A percentile compares a stretch with the other conserved stretches of the same genome.
These are phyloP conservation scores for Fabrea salina DNA, from an alignment of 169 alveolate species.

Conservation along the genomic window DNA sequence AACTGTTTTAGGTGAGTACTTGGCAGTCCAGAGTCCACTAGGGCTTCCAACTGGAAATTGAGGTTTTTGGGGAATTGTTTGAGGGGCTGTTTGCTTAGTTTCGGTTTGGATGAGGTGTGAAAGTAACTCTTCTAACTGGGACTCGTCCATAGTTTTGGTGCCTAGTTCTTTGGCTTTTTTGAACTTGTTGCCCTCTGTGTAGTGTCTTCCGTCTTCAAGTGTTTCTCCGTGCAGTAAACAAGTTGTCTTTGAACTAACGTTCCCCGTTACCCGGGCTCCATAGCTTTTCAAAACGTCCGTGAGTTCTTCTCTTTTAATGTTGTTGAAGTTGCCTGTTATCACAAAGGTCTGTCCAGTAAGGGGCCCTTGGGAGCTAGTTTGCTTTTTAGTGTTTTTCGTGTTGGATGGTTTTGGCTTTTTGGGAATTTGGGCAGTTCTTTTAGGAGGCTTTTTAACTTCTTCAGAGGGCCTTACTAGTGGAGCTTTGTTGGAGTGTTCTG, in stretches of 20 bases:
- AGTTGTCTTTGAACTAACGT: conserved; percentile 88
- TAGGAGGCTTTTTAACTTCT: no score
- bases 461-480: no score
- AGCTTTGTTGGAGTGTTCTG: no score
- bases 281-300: conserved; percentile 70
- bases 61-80: conserved; percentile 1
- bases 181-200: conserved; percentile 87
- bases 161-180: conserved; percentile 76
- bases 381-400: no score
- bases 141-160: conserved; percentile 17
- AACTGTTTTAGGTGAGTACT: conserved; percentile 90
- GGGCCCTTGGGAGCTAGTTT: no score
- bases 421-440: no score
- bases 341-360: conserved; percentile 79
- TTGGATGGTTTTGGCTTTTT: no score
- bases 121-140: conserved; percentile 27
- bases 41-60: neutral
- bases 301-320: conserved; percentile 74
- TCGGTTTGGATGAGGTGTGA: neutral
- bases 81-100: neutral
- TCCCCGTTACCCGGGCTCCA: conserved; percentile 90
- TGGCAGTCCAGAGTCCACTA: conserved; percentile 87
- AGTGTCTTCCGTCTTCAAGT: conserved; percentile 95
- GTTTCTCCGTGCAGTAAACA: conserved; percentile 89
- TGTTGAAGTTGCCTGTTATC: conserved; percentile 82